Base-by-base conservation (phyloP, 208 protist genomes). In the Naegleria fowleri region DNA sequence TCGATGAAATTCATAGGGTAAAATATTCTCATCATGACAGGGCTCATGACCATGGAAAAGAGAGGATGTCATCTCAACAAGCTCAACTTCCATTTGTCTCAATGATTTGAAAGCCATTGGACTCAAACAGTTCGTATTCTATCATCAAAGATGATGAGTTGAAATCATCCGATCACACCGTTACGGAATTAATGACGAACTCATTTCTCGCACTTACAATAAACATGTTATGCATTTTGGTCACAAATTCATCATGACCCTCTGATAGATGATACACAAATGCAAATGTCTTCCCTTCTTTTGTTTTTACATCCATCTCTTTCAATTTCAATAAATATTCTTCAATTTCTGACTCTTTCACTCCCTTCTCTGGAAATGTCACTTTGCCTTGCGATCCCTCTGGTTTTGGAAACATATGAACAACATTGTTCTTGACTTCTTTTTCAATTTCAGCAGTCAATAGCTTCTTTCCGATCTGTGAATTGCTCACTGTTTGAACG, bases 41-140 rank as follows among this genome's bases (percentile, higher is more conserved):
- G 38, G 36, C 6, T 39, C 33, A 33, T 41, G 11, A n/a, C 39
- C 83, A 86, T 86, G 38, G 1, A 86, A 51, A 22, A 86, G 15
- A 86, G 15, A 5, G 5, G 5, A 41, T 9, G 22, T 25, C 83
- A 86, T 86, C 16, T 19, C 39, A 86, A 86, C 25, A 25, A 86
- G 16, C 33, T 86, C 83, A 86, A 25, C 51, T 86, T 86, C 83
- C 83, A 86, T 86, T 51, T 33, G 36, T 86, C 83, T 86, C 11
- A 86, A 48, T 51, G 39, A 51, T 19, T 48, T 15, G 22, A 86
- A 86, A 33, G 83, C 83, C 40, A 86, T 51, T 86, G 83, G 83
- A 51, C 16, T 51, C 6, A 86, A 22, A n/a, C n/a, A 33, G 16
- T 86, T 86, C 0, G 83, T 86, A 33, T 86, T 67, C 55, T 67